A percentile compares a stretch with the other conserved stretches of the same genome.
phyloP scores from a whole-genome alignment of 306 rosid species.

The Ziziphus jujuba region DNA sequence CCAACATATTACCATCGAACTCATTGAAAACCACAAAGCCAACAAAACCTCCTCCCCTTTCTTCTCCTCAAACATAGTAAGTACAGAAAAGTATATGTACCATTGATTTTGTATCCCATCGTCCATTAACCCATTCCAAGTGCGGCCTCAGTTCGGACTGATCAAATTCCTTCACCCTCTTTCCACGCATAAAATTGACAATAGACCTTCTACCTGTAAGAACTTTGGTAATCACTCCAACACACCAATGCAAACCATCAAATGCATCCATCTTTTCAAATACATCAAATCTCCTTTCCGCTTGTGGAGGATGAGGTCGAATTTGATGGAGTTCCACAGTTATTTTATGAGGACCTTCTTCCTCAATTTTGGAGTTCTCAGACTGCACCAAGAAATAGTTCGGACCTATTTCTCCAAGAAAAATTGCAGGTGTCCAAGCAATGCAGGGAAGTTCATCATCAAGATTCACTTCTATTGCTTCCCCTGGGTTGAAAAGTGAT shows the following conservation, averaged over 20 bases:
- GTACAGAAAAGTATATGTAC: neutral
- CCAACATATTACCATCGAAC: neutral
- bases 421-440: constrained; percentile 24
- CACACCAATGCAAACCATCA: constrained; percentile 17
- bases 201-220: neutral
- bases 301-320: constrained; percentile 18
- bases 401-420: constrained; percentile 12
- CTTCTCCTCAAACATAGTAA: neutral
- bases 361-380: neutral
- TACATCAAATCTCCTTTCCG: neutral
- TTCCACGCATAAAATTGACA: neutral
- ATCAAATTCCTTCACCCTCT: neutral
- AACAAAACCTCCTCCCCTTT: neutral
- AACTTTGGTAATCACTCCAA: constrained; percentile 8
- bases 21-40: neutral
- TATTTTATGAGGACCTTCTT: neutral
- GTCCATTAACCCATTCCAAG: constrained; percentile 3
- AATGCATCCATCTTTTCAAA: constrained; percentile 13
- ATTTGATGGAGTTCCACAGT: constrained; percentile 7
- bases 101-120: neutral
- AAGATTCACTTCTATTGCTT: constrained; percentile 11
- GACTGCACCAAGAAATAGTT: constrained; percentile 10
- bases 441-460: neutral
- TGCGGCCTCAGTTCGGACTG: constrained; percentile 17
- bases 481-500: neutral